Evolutionary conservation across 1,139 yeast species (phyloP), one percentile per base, ranked within the genome.

Genomic region (Kodamaea fungicola): DNA sequence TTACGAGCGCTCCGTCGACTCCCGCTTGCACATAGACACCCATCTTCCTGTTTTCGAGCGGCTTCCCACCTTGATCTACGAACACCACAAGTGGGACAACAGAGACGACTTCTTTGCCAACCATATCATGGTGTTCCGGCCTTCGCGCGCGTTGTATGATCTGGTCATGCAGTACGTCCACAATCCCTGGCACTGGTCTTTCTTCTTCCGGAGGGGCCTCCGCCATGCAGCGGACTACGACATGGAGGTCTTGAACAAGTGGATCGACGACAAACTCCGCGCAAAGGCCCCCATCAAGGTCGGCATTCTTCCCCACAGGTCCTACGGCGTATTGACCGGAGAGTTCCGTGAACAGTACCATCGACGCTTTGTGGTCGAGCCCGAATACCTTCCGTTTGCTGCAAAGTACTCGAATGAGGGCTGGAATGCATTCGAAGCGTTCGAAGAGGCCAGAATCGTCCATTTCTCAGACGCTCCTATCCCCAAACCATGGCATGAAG

Each of bases 171-270:
- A 55, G n/a, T 58, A 61, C 28, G 51, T 64, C 1, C 37, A 55
- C 30, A 57, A 52, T 33, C 70, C 71, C n/a, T 55, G 55, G 57
- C 47, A 46, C 41, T 64, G 71, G 71, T 35, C 46, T 7, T 22
- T 63, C 9, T 44, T 49, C 13, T 41, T 45, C n/a, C 41, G 66
- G 12, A 42, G 43, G 3, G 47, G 48, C 25, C 37, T 63, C 7
- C 52, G 61, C 22, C 25, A 44, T 8, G 12, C 37, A 0, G 40
- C 54, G 12, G 76, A 74, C 33, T 74, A 66, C 43, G 80, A 74
- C 44, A 72, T 74, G 79, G 80, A 76, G 37, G 52, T 75, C 3
- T 48, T 75, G 31, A 76, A 75, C 52, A 61, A 60, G 38, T 62
- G 54, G 32, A 41, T 61, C 22, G 49, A 48, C 22, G 48, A 49